Evolutionary conservation across 2,329 filamentous ascomycete species (phyloP).

Genomic region (Botryosphaeria agaves): DNA sequence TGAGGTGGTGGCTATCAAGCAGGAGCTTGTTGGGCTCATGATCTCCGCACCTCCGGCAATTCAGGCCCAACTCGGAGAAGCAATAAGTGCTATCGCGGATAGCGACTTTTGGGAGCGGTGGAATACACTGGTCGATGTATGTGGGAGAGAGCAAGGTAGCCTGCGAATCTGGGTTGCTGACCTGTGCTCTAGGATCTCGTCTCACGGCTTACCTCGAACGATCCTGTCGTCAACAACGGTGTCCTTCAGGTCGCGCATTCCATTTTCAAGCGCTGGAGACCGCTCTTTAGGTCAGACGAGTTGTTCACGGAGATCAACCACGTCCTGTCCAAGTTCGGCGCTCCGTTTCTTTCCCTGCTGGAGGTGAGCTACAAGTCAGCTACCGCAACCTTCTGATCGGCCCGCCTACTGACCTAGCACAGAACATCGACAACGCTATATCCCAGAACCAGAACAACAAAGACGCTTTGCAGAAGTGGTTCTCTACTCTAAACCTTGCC

Average conservation of each 20-base stretch:
- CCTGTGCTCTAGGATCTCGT: slow-evolving; percentile 54
- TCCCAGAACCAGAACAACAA: slow-evolving; percentile 61
- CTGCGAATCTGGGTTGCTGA: slow-evolving; percentile 3
- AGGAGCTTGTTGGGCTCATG: slow-evolving; percentile 91
- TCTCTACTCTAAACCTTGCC: slow-evolving; percentile 72
- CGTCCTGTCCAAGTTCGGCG: slow-evolving; percentile 70
- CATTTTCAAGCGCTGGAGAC: slow-evolving; percentile 92
- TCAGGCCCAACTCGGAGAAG: slow-evolving; percentile 87
- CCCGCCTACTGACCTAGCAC: slow-evolving; percentile 1
- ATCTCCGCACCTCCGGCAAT: slow-evolving; percentile 75
- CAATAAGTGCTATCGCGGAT: slow-evolving; percentile 92
- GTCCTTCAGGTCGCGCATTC: slow-evolving; percentile 96
- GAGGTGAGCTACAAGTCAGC: slow-evolving; percentile 32
- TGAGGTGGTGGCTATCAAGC: slow-evolving; percentile 84
- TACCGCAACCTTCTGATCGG: not conserved
- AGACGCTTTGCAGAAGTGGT: slow-evolving; percentile 55
- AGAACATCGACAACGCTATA: slow-evolving; percentile 53
- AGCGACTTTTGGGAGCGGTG: slow-evolving; percentile 94
- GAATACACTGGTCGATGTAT: slow-evolving; percentile 81
- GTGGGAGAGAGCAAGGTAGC: no score
- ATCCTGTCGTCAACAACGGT: slow-evolving; percentile 76
- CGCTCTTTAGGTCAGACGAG: slow-evolving; percentile 80
- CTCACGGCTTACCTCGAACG: slow-evolving; percentile 63
- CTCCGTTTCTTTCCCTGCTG: slow-evolving; percentile 67
- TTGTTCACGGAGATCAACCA: slow-evolving; percentile 94